phyloP scores from a whole-genome alignment of 225 moss, liverwort and hornwort species.

The Pseudisothecium myosuroides region DNA sequence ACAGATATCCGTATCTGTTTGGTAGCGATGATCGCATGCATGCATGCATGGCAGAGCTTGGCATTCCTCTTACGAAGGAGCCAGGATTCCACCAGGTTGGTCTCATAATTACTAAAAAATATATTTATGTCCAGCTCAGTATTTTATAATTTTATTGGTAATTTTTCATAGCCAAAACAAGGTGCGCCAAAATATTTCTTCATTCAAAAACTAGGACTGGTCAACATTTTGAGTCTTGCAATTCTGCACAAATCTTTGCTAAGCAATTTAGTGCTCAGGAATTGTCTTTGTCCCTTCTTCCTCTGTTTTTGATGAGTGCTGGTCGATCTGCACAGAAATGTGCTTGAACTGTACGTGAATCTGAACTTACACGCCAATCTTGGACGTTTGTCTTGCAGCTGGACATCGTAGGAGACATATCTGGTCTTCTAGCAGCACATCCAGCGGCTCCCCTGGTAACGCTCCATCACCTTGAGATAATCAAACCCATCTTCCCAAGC shows the following conservation, averaged over 20 bases:
- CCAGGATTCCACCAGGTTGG: constrained; percentile 46
- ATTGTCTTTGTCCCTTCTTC: neutral
- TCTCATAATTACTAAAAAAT: neutral
- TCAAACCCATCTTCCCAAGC: constrained; percentile 32
- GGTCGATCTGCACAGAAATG: neutral
- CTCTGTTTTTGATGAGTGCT: neutral
- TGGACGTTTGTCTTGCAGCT: constrained; percentile 4
- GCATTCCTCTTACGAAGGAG: constrained; percentile 45
- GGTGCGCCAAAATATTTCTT: neutral
- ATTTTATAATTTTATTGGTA: neutral
- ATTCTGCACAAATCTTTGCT: neutral
- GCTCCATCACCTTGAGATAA: constrained; percentile 38
- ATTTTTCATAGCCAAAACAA: neutral
- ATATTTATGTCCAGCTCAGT: neutral
- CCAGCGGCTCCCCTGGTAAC: constrained; percentile 31
- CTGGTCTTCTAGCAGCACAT: constrained; percentile 40
- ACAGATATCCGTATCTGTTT: constrained; percentile 37
- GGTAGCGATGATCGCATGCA: constrained; percentile 53
- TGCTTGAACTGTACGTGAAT: neutral
- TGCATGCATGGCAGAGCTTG: constrained; percentile 54
- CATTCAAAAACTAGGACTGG: neutral
- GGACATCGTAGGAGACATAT: constrained; percentile 35
- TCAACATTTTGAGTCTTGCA: neutral
- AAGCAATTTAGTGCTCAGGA: neutral
- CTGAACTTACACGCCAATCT: neutral